Evolutionary conservation across 2,329 filamentous ascomycete genomes (phyloP).

Genomic region (Phaeophleospora eucalypticola): DNA sequence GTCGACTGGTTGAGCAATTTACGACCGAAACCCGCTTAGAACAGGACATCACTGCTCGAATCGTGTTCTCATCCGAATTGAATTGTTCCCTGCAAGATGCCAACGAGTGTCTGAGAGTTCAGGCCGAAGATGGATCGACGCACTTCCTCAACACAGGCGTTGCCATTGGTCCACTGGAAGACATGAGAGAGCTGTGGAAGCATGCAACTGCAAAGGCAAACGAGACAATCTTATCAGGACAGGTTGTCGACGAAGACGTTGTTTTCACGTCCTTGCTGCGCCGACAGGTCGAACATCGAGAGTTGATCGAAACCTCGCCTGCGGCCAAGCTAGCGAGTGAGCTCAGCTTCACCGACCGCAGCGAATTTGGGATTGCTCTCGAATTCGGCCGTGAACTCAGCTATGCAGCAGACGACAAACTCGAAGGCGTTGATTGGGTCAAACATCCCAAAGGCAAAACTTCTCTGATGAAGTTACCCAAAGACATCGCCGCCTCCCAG

Average conservation of each 20-base stretch:
- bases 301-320: not conserved
- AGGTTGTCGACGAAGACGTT: conserved; percentile 7
- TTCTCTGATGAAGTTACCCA: conserved; percentile 2
- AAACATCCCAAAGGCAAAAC: conserved; percentile 2
- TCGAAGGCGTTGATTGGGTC: not conserved
- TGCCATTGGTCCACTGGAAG: conserved; percentile 7
- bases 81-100: conserved; percentile 1
- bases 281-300: conserved; percentile 3
- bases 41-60: conserved; percentile 3
- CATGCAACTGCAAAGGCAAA: conserved; percentile 5
- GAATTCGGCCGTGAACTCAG: conserved; percentile 6
- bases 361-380: conserved; percentile 8
- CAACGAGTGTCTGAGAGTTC: conserved; percentile 5
- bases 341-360: not conserved
- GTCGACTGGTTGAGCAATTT: conserved; percentile 1
- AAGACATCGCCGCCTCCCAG: conserved; percentile 10
- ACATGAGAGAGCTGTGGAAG: conserved; percentile 6
- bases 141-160: conserved; percentile 11
- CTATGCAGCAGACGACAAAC: conserved; percentile 3
- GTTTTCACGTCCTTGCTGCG: conserved; percentile 9
- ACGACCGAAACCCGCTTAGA: not conserved
- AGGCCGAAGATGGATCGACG: conserved; percentile 6
- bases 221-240: not conserved
- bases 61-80: conserved; percentile 10
- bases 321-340: not conserved